Conservation (phyloP, 2,329 filamentous ascomycete genomes). For the Nemania sp. region DNA sequence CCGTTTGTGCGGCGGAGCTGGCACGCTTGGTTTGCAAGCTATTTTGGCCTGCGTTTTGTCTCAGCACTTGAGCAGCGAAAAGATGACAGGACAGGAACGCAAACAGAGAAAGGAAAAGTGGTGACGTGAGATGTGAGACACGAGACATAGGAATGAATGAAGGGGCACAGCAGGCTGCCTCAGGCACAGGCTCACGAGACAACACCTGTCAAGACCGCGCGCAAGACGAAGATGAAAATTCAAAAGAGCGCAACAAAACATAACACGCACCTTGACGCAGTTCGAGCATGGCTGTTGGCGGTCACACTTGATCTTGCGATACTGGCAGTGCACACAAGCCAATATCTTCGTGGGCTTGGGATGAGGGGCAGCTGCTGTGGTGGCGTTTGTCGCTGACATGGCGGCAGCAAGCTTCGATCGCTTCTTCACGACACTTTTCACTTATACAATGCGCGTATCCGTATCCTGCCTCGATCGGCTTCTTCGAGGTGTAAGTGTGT, state of each 20-base stretch:
- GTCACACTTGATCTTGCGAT: slow-evolving; percentile 66
- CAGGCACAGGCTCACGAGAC: too few species aligned
- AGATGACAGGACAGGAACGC: not conserved
- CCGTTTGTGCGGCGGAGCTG: slow-evolving; percentile 25
- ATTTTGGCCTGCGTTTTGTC: slow-evolving; percentile 23
- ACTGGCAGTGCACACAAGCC: slow-evolving; percentile 64
- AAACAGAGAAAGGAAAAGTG: not conserved
- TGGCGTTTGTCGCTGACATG: slow-evolving; percentile 19
- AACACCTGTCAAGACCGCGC: not conserved
- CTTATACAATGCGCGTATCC: too few species aligned
- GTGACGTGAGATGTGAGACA: slow-evolving; percentile 1
- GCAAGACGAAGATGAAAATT: not conserved
- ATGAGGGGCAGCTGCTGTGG: slow-evolving; percentile 18
- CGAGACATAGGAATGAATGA: too few species aligned
- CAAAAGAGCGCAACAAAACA: not conserved
- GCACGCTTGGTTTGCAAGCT: slow-evolving; percentile 26
- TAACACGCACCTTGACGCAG: slow-evolving; percentile 47
- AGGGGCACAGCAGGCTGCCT: too few species aligned
- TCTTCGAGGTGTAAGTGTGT: too few species aligned
- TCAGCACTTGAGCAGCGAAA: slow-evolving; percentile 5
- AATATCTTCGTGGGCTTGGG: slow-evolving; percentile 39
- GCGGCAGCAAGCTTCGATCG: not conserved
- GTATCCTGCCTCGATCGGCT: too few species aligned
- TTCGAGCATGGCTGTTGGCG: slow-evolving; percentile 60
- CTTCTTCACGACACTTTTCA: too few species aligned